Percentiles rank a stretch among this genome's conserved stretches.
Evolutionary conservation across 179 eudicot species (phyloP).

Genomic region (Beta macrorhiza): DNA sequence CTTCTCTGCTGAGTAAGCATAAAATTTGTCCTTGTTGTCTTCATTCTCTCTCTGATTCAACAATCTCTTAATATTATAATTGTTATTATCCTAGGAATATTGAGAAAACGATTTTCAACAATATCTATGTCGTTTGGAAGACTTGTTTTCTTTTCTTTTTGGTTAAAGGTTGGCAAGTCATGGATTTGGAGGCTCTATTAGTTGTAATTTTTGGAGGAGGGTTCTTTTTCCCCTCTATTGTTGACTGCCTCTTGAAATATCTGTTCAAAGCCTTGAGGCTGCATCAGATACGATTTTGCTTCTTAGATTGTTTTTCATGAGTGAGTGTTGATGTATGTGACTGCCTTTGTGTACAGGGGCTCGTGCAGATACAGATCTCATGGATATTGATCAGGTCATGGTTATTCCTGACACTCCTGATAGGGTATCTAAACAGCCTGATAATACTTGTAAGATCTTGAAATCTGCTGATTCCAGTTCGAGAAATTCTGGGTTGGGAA

Average conservation of each 20-base stretch:
- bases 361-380: conserved; percentile 46
- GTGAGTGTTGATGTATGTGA: conserved; percentile 13
- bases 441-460: conserved; percentile 18
- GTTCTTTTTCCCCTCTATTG: not conserved
- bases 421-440: conserved; percentile 29
- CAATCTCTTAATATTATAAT: not conserved
- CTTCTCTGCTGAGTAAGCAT: not conserved
- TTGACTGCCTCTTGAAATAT: not conserved
- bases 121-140: not conserved
- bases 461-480: conserved; percentile 29
- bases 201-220: not conserved
- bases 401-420: conserved; percentile 89
- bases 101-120: not conserved
- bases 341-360: conserved; percentile 20
- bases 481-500: conserved; percentile 21
- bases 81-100: not conserved
- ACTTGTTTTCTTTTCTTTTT: not conserved
- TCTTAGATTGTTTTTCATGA: not conserved
- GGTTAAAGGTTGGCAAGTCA: not conserved
- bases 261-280: not conserved
- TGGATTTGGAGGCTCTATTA: not conserved
- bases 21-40: not conserved
- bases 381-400: conserved; percentile 47
- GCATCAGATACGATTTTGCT: not conserved
- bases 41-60: not conserved